Conservation (phyloP, 2,329 filamentous ascomycete species). For the Neofusicoccum laricinum region DNA sequence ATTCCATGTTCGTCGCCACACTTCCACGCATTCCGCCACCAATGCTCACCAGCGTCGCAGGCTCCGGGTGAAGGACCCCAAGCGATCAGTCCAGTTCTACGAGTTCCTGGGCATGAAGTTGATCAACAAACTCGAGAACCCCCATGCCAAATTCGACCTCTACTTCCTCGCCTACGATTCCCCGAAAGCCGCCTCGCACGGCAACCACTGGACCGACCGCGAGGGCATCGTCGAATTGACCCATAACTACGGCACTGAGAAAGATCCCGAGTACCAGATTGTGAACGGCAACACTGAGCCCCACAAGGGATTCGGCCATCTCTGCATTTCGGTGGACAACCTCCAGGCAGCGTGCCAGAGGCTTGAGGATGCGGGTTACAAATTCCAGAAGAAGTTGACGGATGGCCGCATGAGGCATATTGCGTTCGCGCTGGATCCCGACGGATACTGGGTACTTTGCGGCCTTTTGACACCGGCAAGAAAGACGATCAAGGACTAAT, state of each 20-base stretch:
- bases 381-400: slow-evolving; percentile 90
- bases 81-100: slow-evolving; percentile 83
- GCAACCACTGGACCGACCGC: slow-evolving; percentile 74
- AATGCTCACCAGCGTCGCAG: slow-evolving; percentile 43
- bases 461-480: not conserved
- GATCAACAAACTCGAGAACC: slow-evolving; percentile 76
- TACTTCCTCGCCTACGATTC: slow-evolving; percentile 93
- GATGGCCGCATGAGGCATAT: slow-evolving; percentile 70
- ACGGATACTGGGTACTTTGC: slow-evolving; percentile 56
- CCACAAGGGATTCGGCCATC: slow-evolving; percentile 77
- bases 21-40: not conserved
- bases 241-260: slow-evolving; percentile 84
- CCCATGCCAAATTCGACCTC: slow-evolving; percentile 88
- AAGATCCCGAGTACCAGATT: slow-evolving; percentile 74
- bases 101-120: slow-evolving; percentile 85
- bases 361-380: slow-evolving; percentile 84
- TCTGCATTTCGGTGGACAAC: slow-evolving; percentile 66
- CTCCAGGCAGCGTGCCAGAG: slow-evolving; percentile 87
- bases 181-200: slow-evolving; percentile 68
- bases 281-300: slow-evolving; percentile 92
- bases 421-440: slow-evolving; percentile 85
- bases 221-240: slow-evolving; percentile 87
- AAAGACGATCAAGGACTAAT: not conserved
- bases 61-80: slow-evolving; percentile 93
- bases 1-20: slow-evolving; percentile 44